Base-by-base conservation (phyloP, 805 yeast genomes). In the Saccharomycopsis capsularis region DNA sequence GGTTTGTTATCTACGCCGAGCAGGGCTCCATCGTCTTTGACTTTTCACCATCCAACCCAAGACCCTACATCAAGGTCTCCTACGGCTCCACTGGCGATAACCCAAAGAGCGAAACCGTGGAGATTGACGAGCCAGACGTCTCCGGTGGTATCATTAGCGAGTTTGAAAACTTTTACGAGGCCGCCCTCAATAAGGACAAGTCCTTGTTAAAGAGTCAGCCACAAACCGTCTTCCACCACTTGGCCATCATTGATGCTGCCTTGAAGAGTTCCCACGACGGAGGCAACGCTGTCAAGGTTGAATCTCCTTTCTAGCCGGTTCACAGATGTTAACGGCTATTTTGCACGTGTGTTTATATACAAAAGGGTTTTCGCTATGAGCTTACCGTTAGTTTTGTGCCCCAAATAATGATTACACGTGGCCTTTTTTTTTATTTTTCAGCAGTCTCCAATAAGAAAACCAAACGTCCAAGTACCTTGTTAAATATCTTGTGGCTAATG, bases 201-300 rank as follows among this genome's bases (percentile, higher is more conserved):
- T 59, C 69, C 2, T 55, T 76, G 47, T 65, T 82, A 45, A 68
- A 61, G 37, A 76, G 77, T 38, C 73, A 81, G n/a, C 95, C 96
- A 23, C 82, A 77, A 55, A 75, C 71, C 54, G 88, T 95, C 4
- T 90, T 85, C 80, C 96, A 90, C 66, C 98, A 91, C 65, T 78
- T 90, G 64, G 96, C 96, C 4, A 76, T 87, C 57, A 79, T 91
- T 50, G 95, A 79, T 48, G 98, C 96, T 24, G 85, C 86, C 52
- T 67, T 91, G 34, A 82, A 83, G 56, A 82, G 93, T 51, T 77
- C 87, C 35, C 57, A 68, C 16, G 65, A 72, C 30, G 68, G 73
- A 48, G 86, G 85, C 59, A 63, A 66, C 45, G 63, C 72, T 41
- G 76, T 78, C 25, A 64, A 61, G 45, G 76, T 80, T 30, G 78